Evolutionary conservation across 495 filamentous ascomycete genomes (phyloP), one percentile per base, ranked within the genome.

Genomic region (Daldinia childiae): DNA sequence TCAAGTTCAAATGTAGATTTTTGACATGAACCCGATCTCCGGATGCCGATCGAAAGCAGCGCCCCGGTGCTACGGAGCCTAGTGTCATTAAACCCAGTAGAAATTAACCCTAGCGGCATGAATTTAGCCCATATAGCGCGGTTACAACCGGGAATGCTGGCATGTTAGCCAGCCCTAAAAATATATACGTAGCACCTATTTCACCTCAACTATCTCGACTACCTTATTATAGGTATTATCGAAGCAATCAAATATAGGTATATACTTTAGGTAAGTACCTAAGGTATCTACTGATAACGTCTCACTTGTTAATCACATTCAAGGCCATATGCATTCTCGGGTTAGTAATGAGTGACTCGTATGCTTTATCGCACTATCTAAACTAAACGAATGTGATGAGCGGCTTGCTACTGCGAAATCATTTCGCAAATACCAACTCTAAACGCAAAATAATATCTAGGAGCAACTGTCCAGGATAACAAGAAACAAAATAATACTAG

Each of bases 261-360:
- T 8, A 32, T 8, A 27, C n/a, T n/a, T n/a, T n/a, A n/a, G n/a
- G n/a, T n/a, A n/a, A n/a, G n/a, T n/a, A n/a, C n/a, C n/a, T n/a
- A n/a, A n/a, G n/a, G n/a, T n/a, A n/a, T n/a, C 24, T 26, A 26
- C 24, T 26, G 6, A 6, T 29, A 6, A 29, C 27, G 12, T 34
- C 32, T 39, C 14, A 39, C 14, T 39, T n/a, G 17, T 24, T 36
- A 36, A 8, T 38, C 59, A 41, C 26, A 51, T 38, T 1, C 17
- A n/a, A n/a, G 6, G 21, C 38, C 27, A 38, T 39, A 29, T 3
- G 12, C 0, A 36, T 32, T 14, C 14, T 15, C 0, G 51, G 12
- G 6, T 38, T 50, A 24, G 34, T 62, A 77, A 74, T 3, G 76
- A 77, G 68, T 58, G 73, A 76, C 67, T 68, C 14, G 14, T 58